Evolutionary conservation across 192 early-diverging fungal species (phyloP), one percentile per base, ranked within the genome.

Genomic region (Podila minutissima): DNA sequence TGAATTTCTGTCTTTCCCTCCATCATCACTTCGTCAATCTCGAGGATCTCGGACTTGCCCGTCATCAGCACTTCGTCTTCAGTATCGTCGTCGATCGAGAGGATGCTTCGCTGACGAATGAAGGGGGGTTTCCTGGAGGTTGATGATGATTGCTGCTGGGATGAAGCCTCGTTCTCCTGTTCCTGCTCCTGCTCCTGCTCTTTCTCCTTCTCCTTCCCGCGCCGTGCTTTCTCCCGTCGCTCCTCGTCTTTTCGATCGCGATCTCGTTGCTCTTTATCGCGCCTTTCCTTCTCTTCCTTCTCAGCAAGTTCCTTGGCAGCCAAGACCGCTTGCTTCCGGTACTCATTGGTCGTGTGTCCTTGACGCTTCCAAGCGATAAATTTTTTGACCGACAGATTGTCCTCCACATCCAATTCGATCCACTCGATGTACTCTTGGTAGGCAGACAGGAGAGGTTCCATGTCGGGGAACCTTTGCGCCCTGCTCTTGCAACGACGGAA

Each of bases 361-460:
- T 57, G 66, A 31, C 59, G 59, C 49, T 72, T 72, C 77, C 77
- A 81, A 12, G 28, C 31, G 20, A 81, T 31, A 46, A 81, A 81
- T 19, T 59, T 61, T 15, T 20, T 26, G 35, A 81, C 35, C 1
- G 41, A 62, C 0, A 68, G 57, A 12, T 66, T 62, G 12, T 59
- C 59, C 6, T 53, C 59, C 12, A 71, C 37, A 29, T 73, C 77
- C 28, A 81, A 57, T 55, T 69, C 77, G 32, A 81, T 57, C 77
- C 77, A 81, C n/a, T 81, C 77, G 1, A 63, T 51, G n/a, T 73
- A 81, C 64, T 81, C 77, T 24, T 81, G 77, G 48, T 55, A 81
- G 4, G 51, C 64, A 5, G 77, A 81, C 0, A 73, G 6, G 4
- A 51, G 68, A 0, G 77, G 66, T 32, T 69, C 71, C 6, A 12